Evolutionary conservation across 768 basidiomycete genomes (phyloP).

Genomic region (Mycena venus): DNA sequence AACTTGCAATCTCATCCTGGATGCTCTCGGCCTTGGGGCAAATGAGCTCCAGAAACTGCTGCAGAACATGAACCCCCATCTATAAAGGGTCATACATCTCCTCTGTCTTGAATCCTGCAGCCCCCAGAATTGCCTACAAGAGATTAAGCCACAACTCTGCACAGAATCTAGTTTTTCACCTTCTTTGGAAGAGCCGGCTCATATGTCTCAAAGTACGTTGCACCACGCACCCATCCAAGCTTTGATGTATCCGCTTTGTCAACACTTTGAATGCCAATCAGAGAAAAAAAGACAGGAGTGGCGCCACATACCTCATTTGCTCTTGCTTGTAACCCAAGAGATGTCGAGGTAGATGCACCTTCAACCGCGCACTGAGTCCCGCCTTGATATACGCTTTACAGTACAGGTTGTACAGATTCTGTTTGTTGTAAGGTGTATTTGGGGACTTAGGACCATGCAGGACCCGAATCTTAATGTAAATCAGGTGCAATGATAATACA

Average conservation of each 20-base stretch:
- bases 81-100: neutral
- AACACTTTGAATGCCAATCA: neutral
- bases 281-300: neutral
- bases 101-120: neutral
- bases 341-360: conserved; percentile 40
- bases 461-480: neutral
- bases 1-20: neutral
- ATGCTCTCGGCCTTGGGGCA: neutral
- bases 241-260: neutral
- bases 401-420: conserved; percentile 29
- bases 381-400: conserved; percentile 31
- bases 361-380: conserved; percentile 30
- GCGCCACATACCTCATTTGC: neutral
- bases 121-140: neutral
- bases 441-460: conserved; percentile 35
- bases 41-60: neutral
- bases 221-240: neutral
- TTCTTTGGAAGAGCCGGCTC: neutral
- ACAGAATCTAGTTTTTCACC: neutral
- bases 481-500: no score
- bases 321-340: conserved; percentile 35
- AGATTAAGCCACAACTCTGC: neutral
- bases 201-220: neutral
- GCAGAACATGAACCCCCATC: neutral
- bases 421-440: conserved; percentile 34